Conservation (phyloP, 129 eudicot species). For the Chrysanthemum makinoi region DNA sequence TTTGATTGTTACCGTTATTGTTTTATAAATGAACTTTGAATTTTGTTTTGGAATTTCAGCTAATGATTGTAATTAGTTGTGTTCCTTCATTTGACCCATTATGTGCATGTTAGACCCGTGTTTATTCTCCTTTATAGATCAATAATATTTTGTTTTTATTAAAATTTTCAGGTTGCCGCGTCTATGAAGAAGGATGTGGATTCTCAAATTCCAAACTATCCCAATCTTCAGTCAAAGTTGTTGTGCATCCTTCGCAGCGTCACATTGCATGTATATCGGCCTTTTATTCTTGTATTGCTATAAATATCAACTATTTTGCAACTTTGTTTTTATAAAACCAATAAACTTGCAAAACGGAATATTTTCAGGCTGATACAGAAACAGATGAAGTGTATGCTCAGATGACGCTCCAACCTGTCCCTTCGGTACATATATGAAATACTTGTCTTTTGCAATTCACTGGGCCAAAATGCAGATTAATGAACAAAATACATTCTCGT, state of each 20-base stretch:
- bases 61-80: background rate
- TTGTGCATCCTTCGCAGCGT: conserved; percentile 82
- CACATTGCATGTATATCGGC: conserved; percentile 70
- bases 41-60: conserved; percentile 6
- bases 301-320: background rate
- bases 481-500: conserved; percentile 4
- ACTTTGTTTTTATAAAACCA: background rate
- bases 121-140: background rate
- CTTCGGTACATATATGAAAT: conserved; percentile 54
- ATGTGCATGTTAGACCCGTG: background rate
- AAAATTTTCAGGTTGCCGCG: conserved; percentile 77
- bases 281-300: background rate
- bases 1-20: background rate
- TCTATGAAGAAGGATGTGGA: conserved; percentile 91
- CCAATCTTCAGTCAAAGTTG: conserved; percentile 83
- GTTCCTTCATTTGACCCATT: conserved; percentile 15
- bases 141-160: conserved; percentile 15
- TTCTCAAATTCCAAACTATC: conserved; percentile 92
- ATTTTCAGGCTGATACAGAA: conserved; percentile 85
- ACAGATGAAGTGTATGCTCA: conserved; percentile 98
- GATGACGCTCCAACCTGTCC: conserved; percentile 95
- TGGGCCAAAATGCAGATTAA: conserved; percentile 5
- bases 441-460: conserved; percentile 3
- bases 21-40: background rate
- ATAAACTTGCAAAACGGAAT: background rate